Evolutionary conservation across 352 stramenopile genomes (phyloP).

Genomic region (Phytophthora sp.): DNA sequence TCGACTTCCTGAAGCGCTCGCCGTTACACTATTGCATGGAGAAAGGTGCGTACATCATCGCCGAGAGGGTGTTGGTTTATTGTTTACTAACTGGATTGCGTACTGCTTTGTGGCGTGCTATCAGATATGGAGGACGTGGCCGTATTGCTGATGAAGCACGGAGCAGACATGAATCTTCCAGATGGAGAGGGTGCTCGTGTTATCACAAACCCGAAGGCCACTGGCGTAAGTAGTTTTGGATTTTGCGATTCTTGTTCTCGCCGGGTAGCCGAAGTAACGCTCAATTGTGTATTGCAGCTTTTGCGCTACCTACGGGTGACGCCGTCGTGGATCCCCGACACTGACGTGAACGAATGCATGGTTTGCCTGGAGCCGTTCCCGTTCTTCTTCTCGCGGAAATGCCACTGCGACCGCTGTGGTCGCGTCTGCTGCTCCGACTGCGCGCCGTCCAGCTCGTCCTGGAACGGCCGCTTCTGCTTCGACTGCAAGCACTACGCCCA

Average conservation of each 20-base stretch:
- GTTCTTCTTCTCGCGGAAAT: conserved; percentile 76
- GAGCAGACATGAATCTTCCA: conserved; percentile 73
- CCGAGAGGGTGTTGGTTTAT: background rate
- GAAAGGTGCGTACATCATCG: conserved; percentile 49
- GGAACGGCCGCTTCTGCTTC: conserved; percentile 79
- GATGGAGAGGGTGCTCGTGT: conserved; percentile 67
- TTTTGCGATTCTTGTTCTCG: too few relatives aligned
- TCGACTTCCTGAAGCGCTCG: conserved; percentile 79
- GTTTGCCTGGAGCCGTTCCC: conserved; percentile 73
- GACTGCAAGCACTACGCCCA: conserved; percentile 82
- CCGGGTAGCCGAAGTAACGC: background rate
- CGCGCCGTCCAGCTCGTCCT: conserved; percentile 66
- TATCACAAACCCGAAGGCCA: conserved; percentile 61
- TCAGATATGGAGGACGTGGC: conserved; percentile 71
- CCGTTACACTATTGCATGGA: conserved; percentile 80
- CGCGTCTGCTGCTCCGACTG: conserved; percentile 83
- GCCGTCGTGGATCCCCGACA: conserved; percentile 69
- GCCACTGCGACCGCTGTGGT: conserved; percentile 75
- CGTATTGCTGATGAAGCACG: conserved; percentile 63
- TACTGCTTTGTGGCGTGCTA: background rate
- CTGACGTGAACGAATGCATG: conserved; percentile 69
- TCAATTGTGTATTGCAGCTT: conserved; percentile 36
- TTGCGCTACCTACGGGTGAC: conserved; percentile 61
- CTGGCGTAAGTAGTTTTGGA: conserved; percentile 60
- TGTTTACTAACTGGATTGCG: conserved; percentile 4